These are phyloP conservation scores for Ascochyta pisi DNA, from an alignment of 2,329 filamentous ascomycete species.

Conservation along the genomic window DNA sequence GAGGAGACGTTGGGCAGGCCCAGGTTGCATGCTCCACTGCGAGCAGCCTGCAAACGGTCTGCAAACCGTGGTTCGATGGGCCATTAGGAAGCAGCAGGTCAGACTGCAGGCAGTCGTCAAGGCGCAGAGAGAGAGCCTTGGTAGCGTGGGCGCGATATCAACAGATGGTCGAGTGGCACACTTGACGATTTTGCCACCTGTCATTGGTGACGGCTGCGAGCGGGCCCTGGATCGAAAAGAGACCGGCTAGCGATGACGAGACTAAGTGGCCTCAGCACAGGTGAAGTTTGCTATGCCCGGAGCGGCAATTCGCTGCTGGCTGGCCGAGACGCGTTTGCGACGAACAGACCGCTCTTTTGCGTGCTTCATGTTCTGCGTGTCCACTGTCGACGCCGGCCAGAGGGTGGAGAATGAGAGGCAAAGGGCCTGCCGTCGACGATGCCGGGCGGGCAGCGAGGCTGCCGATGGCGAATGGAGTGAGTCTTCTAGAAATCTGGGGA, in stretches of 20 bases:
- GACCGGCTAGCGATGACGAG: slow-evolving; percentile 29
- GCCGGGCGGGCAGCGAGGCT: slow-evolving; percentile 1
- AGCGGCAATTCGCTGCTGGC: slow-evolving; percentile 16
- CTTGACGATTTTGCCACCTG: slow-evolving; percentile 17
- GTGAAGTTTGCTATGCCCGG: slow-evolving; percentile 30
- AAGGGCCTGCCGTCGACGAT: slow-evolving; percentile 3
- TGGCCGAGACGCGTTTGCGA: slow-evolving; percentile 20
- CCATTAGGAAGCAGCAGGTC: neutral
- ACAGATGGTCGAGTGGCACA: slow-evolving; percentile 4
- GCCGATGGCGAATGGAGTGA: slow-evolving; percentile 3
- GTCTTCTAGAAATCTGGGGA: slow-evolving; percentile 32
- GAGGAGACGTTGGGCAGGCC: too few relatives aligned
- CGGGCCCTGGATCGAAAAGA: slow-evolving; percentile 24
- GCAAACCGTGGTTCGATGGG: neutral
- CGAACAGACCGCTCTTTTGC: slow-evolving; percentile 18
- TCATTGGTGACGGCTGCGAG: slow-evolving; percentile 11
- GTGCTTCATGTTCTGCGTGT: slow-evolving; percentile 1
- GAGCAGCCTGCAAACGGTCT: neutral
- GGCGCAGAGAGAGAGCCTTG: neutral
- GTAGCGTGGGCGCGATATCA: slow-evolving; percentile 10
- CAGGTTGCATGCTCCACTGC: neutral
- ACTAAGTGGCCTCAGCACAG: slow-evolving; percentile 31
- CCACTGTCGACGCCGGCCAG: slow-evolving; percentile 6
- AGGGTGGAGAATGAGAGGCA: slow-evolving; percentile 14
- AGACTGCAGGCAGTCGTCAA: slow-evolving; percentile 9